Evolutionary conservation across 2,329 filamentous ascomycete genomes (phyloP).

Genomic region (Neoarthrinium moseri): DNA sequence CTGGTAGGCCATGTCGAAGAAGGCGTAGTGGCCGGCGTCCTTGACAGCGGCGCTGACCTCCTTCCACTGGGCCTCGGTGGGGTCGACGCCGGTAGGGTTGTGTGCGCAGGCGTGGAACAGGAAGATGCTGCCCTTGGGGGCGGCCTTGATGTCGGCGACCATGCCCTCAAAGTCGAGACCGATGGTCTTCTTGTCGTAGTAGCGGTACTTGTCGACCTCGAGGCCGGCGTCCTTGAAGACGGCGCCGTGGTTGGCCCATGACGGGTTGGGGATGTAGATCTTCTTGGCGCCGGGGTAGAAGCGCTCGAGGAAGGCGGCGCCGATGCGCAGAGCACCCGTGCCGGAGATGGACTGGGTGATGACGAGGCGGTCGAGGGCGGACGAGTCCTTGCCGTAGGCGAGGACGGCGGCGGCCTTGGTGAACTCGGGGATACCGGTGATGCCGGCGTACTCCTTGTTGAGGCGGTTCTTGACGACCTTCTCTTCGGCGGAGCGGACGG

Average conservation of each 20-base stretch:
- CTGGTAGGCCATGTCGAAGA: conserved; percentile 99
- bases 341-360: conserved; percentile 98
- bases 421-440: conserved; percentile 93
- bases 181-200: conserved; percentile 99
- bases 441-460: conserved; percentile 98
- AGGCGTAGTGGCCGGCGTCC: conserved; percentile 83
- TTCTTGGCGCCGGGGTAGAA: conserved; percentile 91
- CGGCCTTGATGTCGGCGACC: conserved; percentile 83
- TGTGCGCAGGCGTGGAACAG: conserved; percentile 96
- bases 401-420: conserved; percentile 88
- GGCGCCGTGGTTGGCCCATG: conserved; percentile 97
- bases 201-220: conserved; percentile 90
- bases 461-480: conserved; percentile 74
- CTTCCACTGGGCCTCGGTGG: conserved; percentile 87
- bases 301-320: conserved; percentile 86
- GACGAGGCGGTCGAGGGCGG: conserved; percentile 75
- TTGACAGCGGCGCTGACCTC: conserved; percentile 86
- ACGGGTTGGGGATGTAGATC: conserved; percentile 94
- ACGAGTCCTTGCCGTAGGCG: conserved; percentile 81
- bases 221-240: conserved; percentile 94
- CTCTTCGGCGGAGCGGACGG: conserved; percentile 84
- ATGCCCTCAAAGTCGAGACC: conserved; percentile 96
- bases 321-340: conserved; percentile 92
- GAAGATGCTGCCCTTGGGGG: conserved; percentile 83
- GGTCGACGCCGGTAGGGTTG: conserved; percentile 97